These are phyloP conservation scores for Inga laurina DNA, from an alignment of 306 rosid species.

Conservation along the genomic window DNA sequence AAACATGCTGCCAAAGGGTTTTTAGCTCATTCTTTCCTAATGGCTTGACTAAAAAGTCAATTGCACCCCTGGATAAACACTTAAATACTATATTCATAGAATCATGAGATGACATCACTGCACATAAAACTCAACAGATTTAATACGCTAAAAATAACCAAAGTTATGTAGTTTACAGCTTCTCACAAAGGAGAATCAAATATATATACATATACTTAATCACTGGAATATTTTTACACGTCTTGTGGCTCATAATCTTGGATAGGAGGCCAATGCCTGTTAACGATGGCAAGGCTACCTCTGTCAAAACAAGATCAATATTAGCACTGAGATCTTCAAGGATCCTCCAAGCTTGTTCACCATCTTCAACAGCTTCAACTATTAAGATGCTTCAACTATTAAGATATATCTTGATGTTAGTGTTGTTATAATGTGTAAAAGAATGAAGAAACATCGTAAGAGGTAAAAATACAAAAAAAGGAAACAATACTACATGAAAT, in stretches of 20 bases:
- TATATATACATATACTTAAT: constrained; percentile 50
- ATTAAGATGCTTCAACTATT: not conserved
- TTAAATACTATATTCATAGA: constrained; percentile 93
- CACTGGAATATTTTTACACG: constrained; percentile 75
- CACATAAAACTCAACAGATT: constrained; percentile 14
- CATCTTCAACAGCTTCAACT: constrained; percentile 48
- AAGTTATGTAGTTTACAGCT: not conserved
- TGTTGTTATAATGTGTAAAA: not conserved
- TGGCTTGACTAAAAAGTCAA: constrained; percentile 91
- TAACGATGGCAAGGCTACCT: constrained; percentile 78
- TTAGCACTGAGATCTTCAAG: constrained; percentile 75
- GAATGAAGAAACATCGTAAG: not conserved
- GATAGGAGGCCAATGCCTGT: constrained; percentile 81
- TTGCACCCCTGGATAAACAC: constrained; percentile 96
- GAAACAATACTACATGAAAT: not conserved
- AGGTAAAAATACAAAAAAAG: not conserved
- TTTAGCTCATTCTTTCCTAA: constrained; percentile 96
- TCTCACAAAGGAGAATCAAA: constrained; percentile 13
- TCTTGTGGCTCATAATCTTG: constrained; percentile 85
- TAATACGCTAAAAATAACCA: not conserved
- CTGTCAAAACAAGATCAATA: constrained; percentile 81
- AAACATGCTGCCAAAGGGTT: constrained; percentile 95
- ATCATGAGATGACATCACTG: constrained; percentile 98
- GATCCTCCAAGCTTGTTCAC: constrained; percentile 87
- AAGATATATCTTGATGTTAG: not conserved